Evolutionary conservation across 495 filamentous ascomycete genomes (phyloP), one percentile per base, ranked within the genome.

Genomic region (Lasiosphaeriaceae sp.): DNA sequence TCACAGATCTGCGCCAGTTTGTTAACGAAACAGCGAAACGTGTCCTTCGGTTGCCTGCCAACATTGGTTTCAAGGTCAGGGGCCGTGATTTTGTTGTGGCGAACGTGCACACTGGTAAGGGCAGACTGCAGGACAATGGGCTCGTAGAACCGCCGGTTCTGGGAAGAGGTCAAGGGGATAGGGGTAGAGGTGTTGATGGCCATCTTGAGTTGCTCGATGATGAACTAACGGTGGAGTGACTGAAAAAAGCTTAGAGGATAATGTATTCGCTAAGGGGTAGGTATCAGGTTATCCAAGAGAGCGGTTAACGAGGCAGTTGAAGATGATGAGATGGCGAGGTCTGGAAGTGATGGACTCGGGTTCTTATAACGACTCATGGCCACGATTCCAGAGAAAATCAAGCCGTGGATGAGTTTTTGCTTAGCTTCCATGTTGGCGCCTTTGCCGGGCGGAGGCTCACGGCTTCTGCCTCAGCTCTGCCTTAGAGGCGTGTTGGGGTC

Each of bases 1-100:
- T 63, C 54, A 55, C 65, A 70, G 11, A 70, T 62, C 21, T 68
- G 65, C 23, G 21, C 52, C 0, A 68, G 49, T 35, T 68, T 70
- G 60, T 70, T 63, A 22, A 66, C 56, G 20, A 68, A 68, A 23
- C 65, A 67, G 5, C 22, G 34, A 47, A 56, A 67, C 2, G 22
- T 47, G 14, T 58, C 21, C 26, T 52, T 35, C 0, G 52, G 51
- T 0, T 56, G 55, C 19, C 44, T 62, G 26, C 51, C 56, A 14
- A 5, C n/a, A 5, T 7, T 21, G 0, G 23, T 34, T 12, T 64
- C 61, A 17, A 62, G 52, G 24, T 67, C 65, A 1, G 61, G 50
- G 11, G 52, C 37, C 9, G 26, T 23, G 5, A 47, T 48, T 3
- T n/a, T 49, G 16, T 49, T 11, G 12, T 55, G 29, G 0, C 35